These are phyloP conservation scores for Umbelopsis sp. DNA, from an alignment of 192 early-diverging fungal genomes.

Conservation along the genomic window DNA sequence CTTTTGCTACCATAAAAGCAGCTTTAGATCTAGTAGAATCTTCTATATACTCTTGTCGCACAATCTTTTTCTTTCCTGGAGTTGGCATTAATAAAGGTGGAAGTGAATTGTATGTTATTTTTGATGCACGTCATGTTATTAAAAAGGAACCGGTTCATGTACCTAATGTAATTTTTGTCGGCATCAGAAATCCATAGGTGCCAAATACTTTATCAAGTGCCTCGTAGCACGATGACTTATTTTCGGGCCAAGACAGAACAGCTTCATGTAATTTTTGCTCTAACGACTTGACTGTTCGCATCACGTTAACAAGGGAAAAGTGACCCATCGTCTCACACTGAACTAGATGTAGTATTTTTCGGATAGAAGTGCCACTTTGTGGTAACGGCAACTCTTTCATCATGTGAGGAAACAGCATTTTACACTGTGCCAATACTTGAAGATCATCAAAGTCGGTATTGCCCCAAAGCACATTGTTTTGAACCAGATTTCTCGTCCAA, in stretches of 20 bases:
- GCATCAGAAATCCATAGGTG: constrained; percentile 2
- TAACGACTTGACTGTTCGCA: background rate
- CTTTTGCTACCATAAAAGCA: constrained; percentile 13
- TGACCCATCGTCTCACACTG: constrained; percentile 10
- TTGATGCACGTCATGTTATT: background rate
- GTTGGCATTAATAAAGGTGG: background rate
- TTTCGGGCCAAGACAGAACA: constrained; percentile 2
- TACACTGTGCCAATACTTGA: background rate
- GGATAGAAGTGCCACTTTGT: background rate
- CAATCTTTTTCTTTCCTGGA: constrained; percentile 14
- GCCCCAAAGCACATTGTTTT: constrained; percentile 10
- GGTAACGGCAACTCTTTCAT: background rate
- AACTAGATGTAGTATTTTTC: constrained; percentile 1
- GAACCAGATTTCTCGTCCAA: constrained; percentile 20
- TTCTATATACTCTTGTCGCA: constrained; percentile 5
- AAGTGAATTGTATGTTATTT: too few species aligned
- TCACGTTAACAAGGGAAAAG: background rate
- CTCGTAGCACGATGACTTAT: constrained; percentile 18
- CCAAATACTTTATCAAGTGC: constrained; percentile 22
- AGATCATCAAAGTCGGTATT: constrained; percentile 6
- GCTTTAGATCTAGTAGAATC: background rate
- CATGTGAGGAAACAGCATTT: constrained; percentile 19
- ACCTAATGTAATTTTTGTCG: constrained; percentile 10
- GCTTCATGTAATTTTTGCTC: constrained; percentile 7
- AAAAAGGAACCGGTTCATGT: too few species aligned